Percentiles rank a stretch among this genome's conserved stretches.
phyloP scores from a whole-genome alignment of 306 rosid species.

The Begonia peltatifolia region DNA sequence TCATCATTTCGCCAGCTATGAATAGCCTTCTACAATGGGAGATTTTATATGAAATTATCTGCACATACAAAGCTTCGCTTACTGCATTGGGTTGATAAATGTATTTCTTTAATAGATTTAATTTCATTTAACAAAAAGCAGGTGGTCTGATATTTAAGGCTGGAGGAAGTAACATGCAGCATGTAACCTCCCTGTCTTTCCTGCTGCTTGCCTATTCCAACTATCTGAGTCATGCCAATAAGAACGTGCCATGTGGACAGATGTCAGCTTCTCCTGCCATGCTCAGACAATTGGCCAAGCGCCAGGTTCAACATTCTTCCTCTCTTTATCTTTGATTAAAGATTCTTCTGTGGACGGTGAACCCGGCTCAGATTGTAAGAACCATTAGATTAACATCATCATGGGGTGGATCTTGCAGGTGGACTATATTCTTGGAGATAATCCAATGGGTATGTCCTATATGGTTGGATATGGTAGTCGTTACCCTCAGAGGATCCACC shows the following conservation, averaged over 20 bases:
- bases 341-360: background rate
- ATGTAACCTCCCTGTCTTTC: slow-evolving; percentile 88
- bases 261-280: slow-evolving; percentile 56
- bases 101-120: no score
- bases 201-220: slow-evolving; percentile 68
- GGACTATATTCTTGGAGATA: slow-evolving; percentile 87
- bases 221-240: slow-evolving; percentile 86
- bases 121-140: slow-evolving; percentile 1
- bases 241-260: slow-evolving; percentile 67
- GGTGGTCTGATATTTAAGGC: slow-evolving; percentile 94
- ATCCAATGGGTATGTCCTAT: slow-evolving; percentile 83
- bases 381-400: background rate
- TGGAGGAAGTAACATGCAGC: slow-evolving; percentile 98
- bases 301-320: slow-evolving; percentile 36
- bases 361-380: slow-evolving; percentile 4
- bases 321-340: background rate
- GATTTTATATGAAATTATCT: no score
- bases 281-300: slow-evolving; percentile 60
- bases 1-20: no score
- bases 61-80: no score
- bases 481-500: slow-evolving; percentile 89
- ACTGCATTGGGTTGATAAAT: background rate
- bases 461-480: slow-evolving; percentile 91
- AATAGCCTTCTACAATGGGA: no score
- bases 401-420: slow-evolving; percentile 39